Evolutionary conservation across 1,284 basidiomycete genomes (phyloP), one percentile per base, ranked within the genome.

Genomic region (Cutaneotrichosporon dermatis): DNA sequence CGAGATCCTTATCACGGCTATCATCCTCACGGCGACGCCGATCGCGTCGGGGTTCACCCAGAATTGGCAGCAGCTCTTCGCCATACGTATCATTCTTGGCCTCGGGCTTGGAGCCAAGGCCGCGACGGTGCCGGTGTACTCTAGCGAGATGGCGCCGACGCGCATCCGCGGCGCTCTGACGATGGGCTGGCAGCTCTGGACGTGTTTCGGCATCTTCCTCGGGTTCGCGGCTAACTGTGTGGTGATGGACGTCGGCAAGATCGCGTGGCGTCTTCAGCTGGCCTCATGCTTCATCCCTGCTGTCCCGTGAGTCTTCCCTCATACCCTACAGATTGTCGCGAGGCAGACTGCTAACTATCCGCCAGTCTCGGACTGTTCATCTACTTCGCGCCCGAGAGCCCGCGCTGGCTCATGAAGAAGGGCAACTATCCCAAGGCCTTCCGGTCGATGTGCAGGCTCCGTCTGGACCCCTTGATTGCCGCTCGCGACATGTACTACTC

Each of bases 1-100:
- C 12, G 83, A 84, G 15, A 89, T 90, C 68, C 88, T 88, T 70
- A 68, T 89, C 72, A 84, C 85, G 35, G 86, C 85, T 52, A 67
- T 84, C 54, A 76, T 55, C 16, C 57, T 62, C 12, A 59, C 66
- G 33, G 70, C 72, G 51, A 67, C 76, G 6, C 74, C 75, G 9
- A 76, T 77, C 16, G 59, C 37, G 3, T 81, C 82, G 36, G 87
- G 76, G 8, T 76, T 84, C 54, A 79, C 82, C 1, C 80, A 85
- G 57, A 82, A 81, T 25, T 86, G 86, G 85, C 78, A 80, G 59
- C 66, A 75, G n/a, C 73, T 82, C 25, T 79, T 82, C 59, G 70
- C 75, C 37, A 65, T 68, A 6, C 70, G 79, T 54, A 71, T 76
- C 54, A 69, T 78, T 49, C 71, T 76, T 64, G 81, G 72, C 65